These are phyloP conservation scores for Diutina sp. DNA, from an alignment of 1,139 yeast species.

Conservation along the genomic window DNA sequence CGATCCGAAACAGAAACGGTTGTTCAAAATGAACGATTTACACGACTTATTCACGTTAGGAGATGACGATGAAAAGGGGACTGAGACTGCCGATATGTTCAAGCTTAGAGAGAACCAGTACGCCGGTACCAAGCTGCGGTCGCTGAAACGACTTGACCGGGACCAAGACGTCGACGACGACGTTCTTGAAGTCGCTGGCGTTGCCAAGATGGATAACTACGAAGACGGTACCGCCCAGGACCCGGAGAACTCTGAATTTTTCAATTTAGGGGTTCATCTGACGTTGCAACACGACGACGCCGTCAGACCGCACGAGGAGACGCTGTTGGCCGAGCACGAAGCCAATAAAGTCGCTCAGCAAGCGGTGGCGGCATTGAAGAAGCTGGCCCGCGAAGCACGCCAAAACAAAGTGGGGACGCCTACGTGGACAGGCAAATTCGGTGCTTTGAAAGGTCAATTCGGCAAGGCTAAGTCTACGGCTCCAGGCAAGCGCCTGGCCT, in stretches of 20 bases:
- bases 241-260: neutral
- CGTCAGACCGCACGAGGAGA: neutral
- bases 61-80: slow-evolving; percentile 54
- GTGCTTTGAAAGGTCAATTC: slow-evolving; percentile 53
- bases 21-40: slow-evolving; percentile 83
- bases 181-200: neutral
- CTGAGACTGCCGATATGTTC: slow-evolving; percentile 56
- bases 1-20: slow-evolving; percentile 89
- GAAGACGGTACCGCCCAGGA: neutral
- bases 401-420: slow-evolving; percentile 69
- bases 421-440: slow-evolving; percentile 94
- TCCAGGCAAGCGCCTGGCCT: slow-evolving; percentile 5
- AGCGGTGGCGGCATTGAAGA: neutral
- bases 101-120: slow-evolving; percentile 34
- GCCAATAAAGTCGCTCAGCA: neutral
- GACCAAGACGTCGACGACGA: slow-evolving; percentile 9
- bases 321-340: neutral
- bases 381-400: slow-evolving; percentile 28
- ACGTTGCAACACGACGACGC: neutral
- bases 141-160: slow-evolving; percentile 11
- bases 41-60: slow-evolving; percentile 84
- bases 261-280: neutral
- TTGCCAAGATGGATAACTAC: neutral
- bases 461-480: slow-evolving; percentile 7
- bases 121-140: slow-evolving; percentile 16